phyloP scores from a whole-genome alignment of 768 basidiomycete genomes.

The Jaapia argillacea region DNA sequence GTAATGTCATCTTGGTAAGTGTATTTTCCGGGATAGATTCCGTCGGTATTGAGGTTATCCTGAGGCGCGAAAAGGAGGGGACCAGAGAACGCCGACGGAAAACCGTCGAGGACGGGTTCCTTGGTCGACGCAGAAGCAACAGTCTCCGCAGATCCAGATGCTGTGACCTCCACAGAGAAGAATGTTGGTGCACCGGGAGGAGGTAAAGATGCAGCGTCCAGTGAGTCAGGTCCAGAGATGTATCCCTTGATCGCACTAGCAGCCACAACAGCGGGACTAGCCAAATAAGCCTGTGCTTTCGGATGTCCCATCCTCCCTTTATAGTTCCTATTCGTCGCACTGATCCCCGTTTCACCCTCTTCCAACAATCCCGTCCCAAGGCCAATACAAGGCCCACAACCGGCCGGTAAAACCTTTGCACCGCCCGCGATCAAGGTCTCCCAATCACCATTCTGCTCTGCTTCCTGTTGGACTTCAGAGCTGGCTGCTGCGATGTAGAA shows the following conservation, averaged over 20 bases:
- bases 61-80: conserved; percentile 89
- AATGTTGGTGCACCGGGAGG: conserved; percentile 44
- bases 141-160: conserved; percentile 14
- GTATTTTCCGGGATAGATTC: conserved; percentile 97
- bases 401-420: conserved; percentile 87
- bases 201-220: conserved; percentile 45
- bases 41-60: conserved; percentile 97
- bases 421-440: conserved; percentile 76
- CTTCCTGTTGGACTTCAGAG: conserved; percentile 83
- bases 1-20: conserved; percentile 99
- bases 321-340: conserved; percentile 97
- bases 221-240: conserved; percentile 72
- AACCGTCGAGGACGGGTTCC: conserved; percentile 70
- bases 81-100: conserved; percentile 78
- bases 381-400: conserved; percentile 97
- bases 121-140: conserved; percentile 19
- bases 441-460: conserved; percentile 85
- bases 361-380: conserved; percentile 87
- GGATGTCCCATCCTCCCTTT: conserved; percentile 98
- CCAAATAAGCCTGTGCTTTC: conserved; percentile 90
- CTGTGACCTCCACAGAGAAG: conserved; percentile 31
- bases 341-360: conserved; percentile 93
- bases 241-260: conserved; percentile 90
- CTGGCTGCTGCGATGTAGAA: conserved; percentile 97
- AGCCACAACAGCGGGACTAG: conserved; percentile 94